A percentile compares a stretch with the other conserved stretches of the same genome.
These are phyloP conservation scores for Maudiozyma saulgeensis DNA, from an alignment of 805 yeast species.

Conservation along the genomic window DNA sequence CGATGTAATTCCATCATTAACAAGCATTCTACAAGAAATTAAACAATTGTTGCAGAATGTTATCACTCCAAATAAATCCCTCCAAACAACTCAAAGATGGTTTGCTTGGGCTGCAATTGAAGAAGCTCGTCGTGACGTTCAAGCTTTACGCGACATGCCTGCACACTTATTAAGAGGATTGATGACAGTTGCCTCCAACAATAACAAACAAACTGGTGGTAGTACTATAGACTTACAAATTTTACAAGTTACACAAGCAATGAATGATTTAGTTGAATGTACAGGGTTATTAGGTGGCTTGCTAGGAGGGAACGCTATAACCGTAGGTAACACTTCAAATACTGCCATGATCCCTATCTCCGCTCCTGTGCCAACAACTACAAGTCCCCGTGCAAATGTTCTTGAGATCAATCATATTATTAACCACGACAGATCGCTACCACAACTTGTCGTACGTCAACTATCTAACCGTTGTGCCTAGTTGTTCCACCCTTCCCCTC, in stretches of 20 bases:
- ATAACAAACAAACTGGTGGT: not conserved
- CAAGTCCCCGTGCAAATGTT: not conserved
- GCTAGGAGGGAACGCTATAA: not conserved
- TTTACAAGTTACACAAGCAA: constrained; percentile 6
- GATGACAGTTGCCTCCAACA: not conserved
- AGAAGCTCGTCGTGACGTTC: not conserved
- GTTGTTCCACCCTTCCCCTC: not conserved
- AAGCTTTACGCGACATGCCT: not conserved
- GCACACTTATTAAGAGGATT: not conserved
- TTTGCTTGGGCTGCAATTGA: not conserved
- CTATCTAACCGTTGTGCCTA: not conserved
- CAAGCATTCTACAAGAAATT: not conserved
- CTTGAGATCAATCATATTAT: not conserved
- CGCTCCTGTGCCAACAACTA: not conserved
- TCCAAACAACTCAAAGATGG: not conserved
- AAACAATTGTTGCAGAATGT: not conserved
- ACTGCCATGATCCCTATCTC: not conserved
- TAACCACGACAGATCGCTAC: not conserved
- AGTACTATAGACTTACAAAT: not conserved
- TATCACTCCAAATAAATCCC: not conserved
- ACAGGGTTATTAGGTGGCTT: constrained; percentile 14
- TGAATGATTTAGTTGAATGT: constrained; percentile 23
- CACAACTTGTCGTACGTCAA: not conserved
- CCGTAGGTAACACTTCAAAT: not conserved
- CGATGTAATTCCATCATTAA: not conserved